phyloP scores from a whole-genome alignment of 2,329 filamentous ascomycete species.

The Trichoderma citrinoviride region DNA sequence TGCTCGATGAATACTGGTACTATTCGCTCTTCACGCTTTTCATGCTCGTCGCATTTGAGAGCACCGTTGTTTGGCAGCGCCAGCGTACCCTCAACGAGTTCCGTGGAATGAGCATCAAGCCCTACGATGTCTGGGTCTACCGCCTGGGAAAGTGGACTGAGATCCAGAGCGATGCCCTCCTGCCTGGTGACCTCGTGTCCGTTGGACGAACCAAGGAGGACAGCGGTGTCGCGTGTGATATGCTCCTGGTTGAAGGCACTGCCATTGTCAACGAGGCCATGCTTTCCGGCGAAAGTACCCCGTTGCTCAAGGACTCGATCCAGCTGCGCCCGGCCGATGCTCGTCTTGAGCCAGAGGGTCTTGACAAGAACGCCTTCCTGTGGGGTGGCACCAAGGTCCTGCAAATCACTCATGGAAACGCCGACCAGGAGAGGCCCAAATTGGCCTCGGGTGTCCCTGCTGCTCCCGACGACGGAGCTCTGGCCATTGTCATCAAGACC shows the following conservation, averaged over 20 bases:
- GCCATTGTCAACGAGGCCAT: constrained; percentile 99
- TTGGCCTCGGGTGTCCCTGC: constrained; percentile 72
- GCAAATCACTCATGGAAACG: constrained; percentile 84
- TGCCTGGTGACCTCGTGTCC: constrained; percentile 91
- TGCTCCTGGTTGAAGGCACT: constrained; percentile 90
- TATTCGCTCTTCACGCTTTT: constrained; percentile 98
- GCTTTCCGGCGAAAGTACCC: constrained; percentile 97
- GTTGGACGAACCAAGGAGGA: constrained; percentile 95
- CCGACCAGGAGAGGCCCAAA: constrained; percentile 69
- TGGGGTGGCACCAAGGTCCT: constrained; percentile 97
- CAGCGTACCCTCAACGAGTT: constrained; percentile 95
- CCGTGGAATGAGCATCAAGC: constrained; percentile 99
- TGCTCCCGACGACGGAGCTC: constrained; percentile 90
- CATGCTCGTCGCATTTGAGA: constrained; percentile 97
- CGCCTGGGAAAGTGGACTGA: constrained; percentile 85
- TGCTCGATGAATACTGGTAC: constrained; percentile 99
- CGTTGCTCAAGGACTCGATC: constrained; percentile 91
- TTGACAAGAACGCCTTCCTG: constrained; percentile 96
- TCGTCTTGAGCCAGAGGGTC: constrained; percentile 76
- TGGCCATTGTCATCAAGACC: constrained; percentile 94
- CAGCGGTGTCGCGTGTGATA: constrained; percentile 93
- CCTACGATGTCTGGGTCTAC: constrained; percentile 91
- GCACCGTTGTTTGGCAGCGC: constrained; percentile 97
- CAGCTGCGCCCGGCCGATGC: constrained; percentile 84
- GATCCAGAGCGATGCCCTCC: constrained; percentile 82